These are phyloP conservation scores for Epichloe aotearoae DNA, from an alignment of 2,329 filamentous ascomycete genomes.

Conservation along the genomic window DNA sequence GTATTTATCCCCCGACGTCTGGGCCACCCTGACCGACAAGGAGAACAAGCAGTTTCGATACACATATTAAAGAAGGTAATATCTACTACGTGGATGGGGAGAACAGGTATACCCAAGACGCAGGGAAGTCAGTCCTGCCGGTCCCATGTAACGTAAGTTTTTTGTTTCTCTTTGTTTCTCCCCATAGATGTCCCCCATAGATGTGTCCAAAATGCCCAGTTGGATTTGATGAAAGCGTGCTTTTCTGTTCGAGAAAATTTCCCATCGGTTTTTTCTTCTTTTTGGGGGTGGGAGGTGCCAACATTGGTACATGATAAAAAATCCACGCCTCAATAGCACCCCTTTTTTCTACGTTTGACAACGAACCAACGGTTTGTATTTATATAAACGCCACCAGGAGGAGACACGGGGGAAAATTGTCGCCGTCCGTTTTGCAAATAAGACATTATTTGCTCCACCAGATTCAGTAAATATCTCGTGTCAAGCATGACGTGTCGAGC, in stretches of 20 bases:
- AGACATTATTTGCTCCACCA: too few species aligned
- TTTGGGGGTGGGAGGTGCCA: neutral
- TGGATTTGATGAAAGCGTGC: neutral
- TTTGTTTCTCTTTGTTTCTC: neutral
- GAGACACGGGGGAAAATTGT: too few species aligned
- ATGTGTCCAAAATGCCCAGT: neutral
- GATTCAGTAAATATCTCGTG: too few species aligned
- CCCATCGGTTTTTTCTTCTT: neutral
- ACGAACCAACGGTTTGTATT: too few species aligned
- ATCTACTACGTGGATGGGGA: neutral
- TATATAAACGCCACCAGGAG: too few species aligned
- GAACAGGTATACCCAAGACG: neutral
- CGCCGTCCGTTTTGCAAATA: too few species aligned
- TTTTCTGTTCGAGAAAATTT: neutral
- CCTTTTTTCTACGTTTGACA: too few species aligned
- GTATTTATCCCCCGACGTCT: slow-evolving; percentile 29
- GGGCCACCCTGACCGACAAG: slow-evolving; percentile 38
- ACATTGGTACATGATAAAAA: too few species aligned
- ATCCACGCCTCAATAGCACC: too few species aligned
- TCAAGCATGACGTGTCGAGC: too few species aligned
- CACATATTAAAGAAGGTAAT: slow-evolving; percentile 20
- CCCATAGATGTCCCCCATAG: neutral
- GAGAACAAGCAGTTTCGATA: slow-evolving; percentile 47
- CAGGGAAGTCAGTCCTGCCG: neutral
- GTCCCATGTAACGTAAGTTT: neutral